Evolutionary conservation across 2,329 filamentous ascomycete species (phyloP).

Genomic region (Penicillium sp.): DNA sequence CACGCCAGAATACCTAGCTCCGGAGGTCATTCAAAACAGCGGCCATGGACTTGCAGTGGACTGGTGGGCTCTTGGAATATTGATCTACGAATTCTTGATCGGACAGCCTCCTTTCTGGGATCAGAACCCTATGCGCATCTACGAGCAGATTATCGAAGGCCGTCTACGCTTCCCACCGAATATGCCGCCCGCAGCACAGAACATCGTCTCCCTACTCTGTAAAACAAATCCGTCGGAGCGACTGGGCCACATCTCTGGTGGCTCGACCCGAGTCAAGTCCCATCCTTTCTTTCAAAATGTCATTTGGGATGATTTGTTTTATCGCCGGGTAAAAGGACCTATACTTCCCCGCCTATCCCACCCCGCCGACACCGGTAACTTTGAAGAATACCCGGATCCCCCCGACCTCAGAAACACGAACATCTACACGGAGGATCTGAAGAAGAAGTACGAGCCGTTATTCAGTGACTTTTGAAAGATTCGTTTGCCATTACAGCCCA

Average conservation of each 20-base stretch:
- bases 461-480: slow-evolving; percentile 59
- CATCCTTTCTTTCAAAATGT: slow-evolving; percentile 63
- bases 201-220: slow-evolving; percentile 61
- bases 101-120: slow-evolving; percentile 69
- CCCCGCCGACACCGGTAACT: slow-evolving; percentile 62
- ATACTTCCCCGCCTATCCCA: slow-evolving; percentile 61
- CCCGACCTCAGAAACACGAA: slow-evolving; percentile 53
- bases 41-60: slow-evolving; percentile 65
- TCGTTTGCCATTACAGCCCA: not conserved
- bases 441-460: slow-evolving; percentile 57
- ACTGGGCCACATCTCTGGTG: slow-evolving; percentile 61
- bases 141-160: slow-evolving; percentile 66
- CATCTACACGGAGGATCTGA: slow-evolving; percentile 59
- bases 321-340: slow-evolving; percentile 58
- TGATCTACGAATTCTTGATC: slow-evolving; percentile 66
- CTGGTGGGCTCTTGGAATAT: slow-evolving; percentile 67
- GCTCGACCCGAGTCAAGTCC: slow-evolving; percentile 57
- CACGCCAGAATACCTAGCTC: slow-evolving; percentile 65
- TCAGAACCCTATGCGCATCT: slow-evolving; percentile 67
- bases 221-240: slow-evolving; percentile 63
- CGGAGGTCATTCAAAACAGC: slow-evolving; percentile 65
- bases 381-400: slow-evolving; percentile 61
- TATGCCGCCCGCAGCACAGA: slow-evolving; percentile 58
- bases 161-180: slow-evolving; percentile 59
- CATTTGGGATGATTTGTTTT: slow-evolving; percentile 63